phyloP scores from a whole-genome alignment of 768 basidiomycete species.

The Piloderma croceum region DNA sequence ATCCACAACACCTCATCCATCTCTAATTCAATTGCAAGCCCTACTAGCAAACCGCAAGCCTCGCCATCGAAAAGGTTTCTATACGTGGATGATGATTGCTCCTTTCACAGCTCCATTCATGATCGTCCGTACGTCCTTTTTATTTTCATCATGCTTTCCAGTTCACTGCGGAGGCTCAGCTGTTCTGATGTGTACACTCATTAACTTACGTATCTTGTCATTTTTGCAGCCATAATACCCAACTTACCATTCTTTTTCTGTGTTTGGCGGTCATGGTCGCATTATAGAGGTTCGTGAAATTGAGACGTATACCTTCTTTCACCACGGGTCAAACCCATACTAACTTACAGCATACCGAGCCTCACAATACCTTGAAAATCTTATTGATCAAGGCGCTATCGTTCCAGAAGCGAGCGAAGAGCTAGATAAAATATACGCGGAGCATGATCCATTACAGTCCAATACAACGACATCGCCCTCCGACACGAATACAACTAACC shows the following conservation, averaged over 20 bases:
- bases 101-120: slow-evolving; percentile 75
- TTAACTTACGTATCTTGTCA: neutral
- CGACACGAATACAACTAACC: slow-evolving; percentile 5
- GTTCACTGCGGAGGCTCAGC: no score
- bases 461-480: slow-evolving; percentile 6
- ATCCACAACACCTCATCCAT: slow-evolving; percentile 23
- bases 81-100: slow-evolving; percentile 56
- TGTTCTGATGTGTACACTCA: neutral
- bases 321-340: neutral
- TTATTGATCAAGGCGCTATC: slow-evolving; percentile 52
- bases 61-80: slow-evolving; percentile 61
- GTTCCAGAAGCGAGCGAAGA: slow-evolving; percentile 47
- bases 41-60: slow-evolving; percentile 54
- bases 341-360: slow-evolving; percentile 55
- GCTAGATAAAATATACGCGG: slow-evolving; percentile 54
- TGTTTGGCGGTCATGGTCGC: slow-evolving; percentile 80
- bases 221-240: slow-evolving; percentile 60
- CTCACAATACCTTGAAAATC: slow-evolving; percentile 58
- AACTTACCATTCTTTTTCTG: slow-evolving; percentile 86
- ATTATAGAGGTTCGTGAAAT: slow-evolving; percentile 83
- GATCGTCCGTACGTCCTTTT: slow-evolving; percentile 57
- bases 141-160: no score
- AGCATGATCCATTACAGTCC: slow-evolving; percentile 18
- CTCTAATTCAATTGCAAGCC: slow-evolving; percentile 42
- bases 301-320: slow-evolving; percentile 10